A percentile compares a stretch with the other conserved stretches of the same genome.
Conservation (phyloP, 306 rosid genomes). For the Fragaria nilgerrensis region DNA sequence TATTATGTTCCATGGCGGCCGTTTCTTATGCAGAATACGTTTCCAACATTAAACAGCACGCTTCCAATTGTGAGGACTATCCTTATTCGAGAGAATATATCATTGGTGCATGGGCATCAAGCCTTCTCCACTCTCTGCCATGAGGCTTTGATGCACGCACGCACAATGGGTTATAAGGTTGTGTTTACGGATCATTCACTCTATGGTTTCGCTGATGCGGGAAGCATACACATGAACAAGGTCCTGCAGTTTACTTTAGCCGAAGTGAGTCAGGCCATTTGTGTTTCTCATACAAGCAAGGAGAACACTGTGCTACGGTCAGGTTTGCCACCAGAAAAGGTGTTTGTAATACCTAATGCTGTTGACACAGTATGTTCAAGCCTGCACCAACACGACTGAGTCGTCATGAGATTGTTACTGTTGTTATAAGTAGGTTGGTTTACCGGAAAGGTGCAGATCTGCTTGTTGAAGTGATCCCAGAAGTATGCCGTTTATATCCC, state of each 20-base stretch:
- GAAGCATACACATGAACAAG: slow-evolving; percentile 98
- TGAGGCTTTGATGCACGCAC: slow-evolving; percentile 82
- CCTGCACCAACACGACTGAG: slow-evolving; percentile 63
- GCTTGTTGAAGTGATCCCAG: slow-evolving; percentile 94
- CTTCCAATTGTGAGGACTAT: slow-evolving; percentile 76
- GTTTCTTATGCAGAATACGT: slow-evolving; percentile 82
- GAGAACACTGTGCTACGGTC: slow-evolving; percentile 87
- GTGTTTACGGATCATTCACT: slow-evolving; percentile 91
- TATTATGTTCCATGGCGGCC: slow-evolving; percentile 91
- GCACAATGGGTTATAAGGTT: slow-evolving; percentile 89
- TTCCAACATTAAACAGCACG: slow-evolving; percentile 72
- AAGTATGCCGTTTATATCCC: slow-evolving; percentile 72
- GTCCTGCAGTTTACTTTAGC: slow-evolving; percentile 90
- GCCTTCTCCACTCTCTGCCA: slow-evolving; percentile 94
- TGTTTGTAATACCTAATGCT: slow-evolving; percentile 88
- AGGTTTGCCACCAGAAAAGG: slow-evolving; percentile 86
- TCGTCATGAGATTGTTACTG: slow-evolving; percentile 55
- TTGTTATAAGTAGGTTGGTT: slow-evolving; percentile 89
- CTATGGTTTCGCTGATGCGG: slow-evolving; percentile 83
- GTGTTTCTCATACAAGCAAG: slow-evolving; percentile 96
- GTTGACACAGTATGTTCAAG: slow-evolving; percentile 93
- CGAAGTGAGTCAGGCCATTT: slow-evolving; percentile 86
- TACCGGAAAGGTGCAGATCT: slow-evolving; percentile 90
- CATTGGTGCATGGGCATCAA: slow-evolving; percentile 88
- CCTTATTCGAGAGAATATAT: slow-evolving; percentile 75